Base-by-base conservation (phyloP, 805 yeast genomes). In the Lipomyces chichibuensis region DNA sequence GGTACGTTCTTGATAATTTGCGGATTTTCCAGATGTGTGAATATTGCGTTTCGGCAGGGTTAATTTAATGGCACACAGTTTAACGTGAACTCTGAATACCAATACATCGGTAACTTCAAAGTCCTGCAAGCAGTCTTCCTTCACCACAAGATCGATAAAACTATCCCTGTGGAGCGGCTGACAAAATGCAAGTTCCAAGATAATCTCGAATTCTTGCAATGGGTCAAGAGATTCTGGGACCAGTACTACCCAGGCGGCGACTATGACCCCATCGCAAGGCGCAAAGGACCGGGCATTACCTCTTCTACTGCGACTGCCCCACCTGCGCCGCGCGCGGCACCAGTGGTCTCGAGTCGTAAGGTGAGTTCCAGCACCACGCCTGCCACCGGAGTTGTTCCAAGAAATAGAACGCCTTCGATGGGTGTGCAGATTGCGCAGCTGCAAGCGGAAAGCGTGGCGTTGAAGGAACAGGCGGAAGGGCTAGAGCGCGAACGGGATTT, bases 171-270 rank as follows among this genome's bases (percentile, higher is more conserved):
- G 35, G 97, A 91, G 66, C 83, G 84, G 69, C 82, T 95, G 67
- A 86, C 90, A 76, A 91, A 91, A 78, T 95, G 98, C 80, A 83
- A 90, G 74, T 85, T 95, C 72, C 99, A 95, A 77, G 98, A 94
- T 75, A 95, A 95, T 77, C 83, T 95, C 74, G 98, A 93, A 79
- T 90, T 95, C 74, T 80, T 93, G 70, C 99, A 95, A 79, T 95
- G 97, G 97, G 82, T 92, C 74, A 88, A 90, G 75, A 84, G 84
- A 74, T 88, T 82, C 74, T 94, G 98, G 98, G 82, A 83, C 69
- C 94, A 90, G 62, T 83, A 86, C 74, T 88, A 85, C 75, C 88
- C 88, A 65, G 88, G 88, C 64, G 82, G 84, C 46, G 84, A 80
- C 3, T 93, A 93, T 74, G 96, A 93, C 77, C 86, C 97, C 0